Evolutionary conservation across 495 filamentous ascomycete genomes (phyloP).

Genomic region (Xylaria scruposa): DNA sequence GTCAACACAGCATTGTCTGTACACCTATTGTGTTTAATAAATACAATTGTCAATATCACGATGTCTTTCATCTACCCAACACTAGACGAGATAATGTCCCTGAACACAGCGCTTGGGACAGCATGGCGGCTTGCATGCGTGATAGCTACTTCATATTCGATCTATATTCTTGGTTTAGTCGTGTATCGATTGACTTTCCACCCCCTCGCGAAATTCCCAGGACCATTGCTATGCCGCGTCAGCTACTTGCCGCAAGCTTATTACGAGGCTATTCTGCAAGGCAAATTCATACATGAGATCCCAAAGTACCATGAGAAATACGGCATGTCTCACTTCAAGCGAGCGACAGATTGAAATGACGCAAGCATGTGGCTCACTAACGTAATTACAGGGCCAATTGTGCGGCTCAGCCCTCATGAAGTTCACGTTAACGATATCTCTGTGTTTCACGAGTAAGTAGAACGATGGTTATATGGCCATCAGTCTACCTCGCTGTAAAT

Average conservation of each 20-base stretch:
- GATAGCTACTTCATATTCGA: neutral
- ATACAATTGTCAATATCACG: no score
- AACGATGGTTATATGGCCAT: no score
- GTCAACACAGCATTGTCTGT: no score
- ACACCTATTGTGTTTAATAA: no score
- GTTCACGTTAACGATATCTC: neutral
- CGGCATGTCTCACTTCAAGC: neutral
- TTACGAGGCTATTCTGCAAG: neutral
- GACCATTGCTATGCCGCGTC: neutral
- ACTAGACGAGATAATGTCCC: no score
- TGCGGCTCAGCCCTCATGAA: neutral
- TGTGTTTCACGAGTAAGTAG: neutral
- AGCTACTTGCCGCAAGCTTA: neutral
- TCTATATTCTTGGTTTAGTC: neutral
- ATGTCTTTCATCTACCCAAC: no score
- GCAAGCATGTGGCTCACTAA: no score
- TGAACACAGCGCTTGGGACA: neutral
- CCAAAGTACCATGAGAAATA: neutral
- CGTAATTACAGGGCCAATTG: neutral
- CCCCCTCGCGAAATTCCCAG: neutral
- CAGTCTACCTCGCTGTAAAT: no score
- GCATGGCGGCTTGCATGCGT: neutral
- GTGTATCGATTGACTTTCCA: neutral
- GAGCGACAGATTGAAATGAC: no score
- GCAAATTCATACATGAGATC: neutral